Evolutionary conservation across 805 yeast genomes (phyloP), one percentile per base, ranked within the genome.

Genomic region (Tetrapisispora fleetii): DNA sequence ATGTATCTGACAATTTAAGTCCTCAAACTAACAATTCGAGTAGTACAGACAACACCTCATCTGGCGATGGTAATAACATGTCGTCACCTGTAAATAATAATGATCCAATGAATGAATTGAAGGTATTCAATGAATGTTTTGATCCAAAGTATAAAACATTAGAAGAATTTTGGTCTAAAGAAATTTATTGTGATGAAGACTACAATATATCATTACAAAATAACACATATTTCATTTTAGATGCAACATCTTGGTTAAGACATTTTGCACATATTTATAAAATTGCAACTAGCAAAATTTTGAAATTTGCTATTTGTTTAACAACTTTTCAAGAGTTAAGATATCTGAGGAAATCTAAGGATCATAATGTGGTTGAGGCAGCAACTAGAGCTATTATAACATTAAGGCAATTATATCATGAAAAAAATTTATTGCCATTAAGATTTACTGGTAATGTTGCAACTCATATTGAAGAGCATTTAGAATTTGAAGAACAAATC

Each of bases 361-460:
- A 85, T 60, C 81, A 81, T 1, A 77, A 83, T 4, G 80, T 85
- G 18, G 78, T 87, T 1, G 93, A 85, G 60, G 83, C 89, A 2
- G 91, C 91, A 0, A 83, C 91, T 0, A 67, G 95, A 46, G 85
- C 89, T 1, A 89, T 85, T 7, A 81, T 85, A 4, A 81, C 84
- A 7, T 74, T 83, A 38, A 70, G 90, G 51, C 89, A 83, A 57
- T 66, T 85, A 46, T 80, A 79, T 54, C 60, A 73, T 18, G 80
- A 81, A 41, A 70, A 72, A 43, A 75, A 74, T 45, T 70, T 83
- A 37, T 51, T 79, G 33, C 84, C 88, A 1, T 65, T 82, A 50
- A 71, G 86, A 56, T 80, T 81, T 55, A 83, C 84, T 56, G 90
- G 89, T 38, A 75, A 83, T 3, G 72, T 76, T 40, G 86, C 89